These are phyloP conservation scores for Candida ascalaphidarum DNA, from an alignment of 805 yeast genomes.

Conservation along the genomic window DNA sequence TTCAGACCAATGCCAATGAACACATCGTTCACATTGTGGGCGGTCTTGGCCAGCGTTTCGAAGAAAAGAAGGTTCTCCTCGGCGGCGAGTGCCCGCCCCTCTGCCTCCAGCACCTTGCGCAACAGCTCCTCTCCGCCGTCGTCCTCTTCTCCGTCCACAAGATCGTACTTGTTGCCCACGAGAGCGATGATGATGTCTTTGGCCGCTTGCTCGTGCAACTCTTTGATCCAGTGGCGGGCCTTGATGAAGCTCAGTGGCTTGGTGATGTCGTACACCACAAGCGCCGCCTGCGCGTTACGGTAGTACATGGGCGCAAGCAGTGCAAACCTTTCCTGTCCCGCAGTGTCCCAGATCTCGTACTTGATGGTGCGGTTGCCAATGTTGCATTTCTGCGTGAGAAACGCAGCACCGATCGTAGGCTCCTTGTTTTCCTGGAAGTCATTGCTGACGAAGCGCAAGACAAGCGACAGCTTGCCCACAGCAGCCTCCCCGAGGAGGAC, in stretches of 20 bases:
- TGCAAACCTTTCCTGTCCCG: conserved; percentile 97
- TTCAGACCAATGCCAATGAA: conserved; percentile 83
- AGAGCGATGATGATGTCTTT: conserved; percentile 86
- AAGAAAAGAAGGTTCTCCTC: conserved; percentile 87
- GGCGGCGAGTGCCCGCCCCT: conserved; percentile 80
- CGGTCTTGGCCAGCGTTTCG: conserved; percentile 92
- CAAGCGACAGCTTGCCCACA: conserved; percentile 92
- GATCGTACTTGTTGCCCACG: conserved; percentile 88
- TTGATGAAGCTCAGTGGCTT: conserved; percentile 91
- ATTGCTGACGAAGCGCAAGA: conserved; percentile 84
- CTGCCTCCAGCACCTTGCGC: conserved; percentile 77
- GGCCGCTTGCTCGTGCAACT: conserved; percentile 91
- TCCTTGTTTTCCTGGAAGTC: conserved; percentile 97
- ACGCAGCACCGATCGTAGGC: conserved; percentile 98
- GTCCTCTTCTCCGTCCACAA: conserved; percentile 45
- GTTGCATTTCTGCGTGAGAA: conserved; percentile 86
- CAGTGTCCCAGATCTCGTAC: conserved; percentile 95
- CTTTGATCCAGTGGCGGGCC: conserved; percentile 98
- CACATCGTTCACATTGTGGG: conserved; percentile 82
- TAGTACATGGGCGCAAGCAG: conserved; percentile 95
- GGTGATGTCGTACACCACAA: conserved; percentile 92
- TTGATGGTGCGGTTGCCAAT: conserved; percentile 82
- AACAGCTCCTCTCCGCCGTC: conserved; percentile 40
- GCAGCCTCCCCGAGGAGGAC: conserved; percentile 97
- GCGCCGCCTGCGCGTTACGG: conserved; percentile 94